Evolutionary conservation across 1,284 basidiomycete genomes (phyloP), one percentile per base, ranked within the genome.

Genomic region (Cryptococcus sp.): DNA sequence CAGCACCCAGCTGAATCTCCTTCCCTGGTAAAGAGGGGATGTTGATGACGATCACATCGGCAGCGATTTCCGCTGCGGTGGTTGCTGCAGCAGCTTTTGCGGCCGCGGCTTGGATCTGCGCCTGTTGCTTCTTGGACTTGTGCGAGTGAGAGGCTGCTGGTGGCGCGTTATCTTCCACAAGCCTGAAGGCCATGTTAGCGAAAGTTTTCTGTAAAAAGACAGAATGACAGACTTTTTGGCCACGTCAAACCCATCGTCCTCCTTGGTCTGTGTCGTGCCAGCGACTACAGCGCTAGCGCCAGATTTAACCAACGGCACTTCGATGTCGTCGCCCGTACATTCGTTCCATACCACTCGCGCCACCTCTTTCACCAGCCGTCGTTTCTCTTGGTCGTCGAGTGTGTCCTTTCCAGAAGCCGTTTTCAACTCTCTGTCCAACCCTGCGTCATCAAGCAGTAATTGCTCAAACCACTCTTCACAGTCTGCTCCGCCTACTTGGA

Each of bases 1-100:
- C 90, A 68, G 90, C 88, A 5, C 93, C 93, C 35, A 97, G 71
- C 1, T 86, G 88, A 61, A 97, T 77, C 50, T 87, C 84, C 69
- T 86, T 84, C 5, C 83, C 87, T 6, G 89, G 83, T 15, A 91
- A 86, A 84, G 57, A 90, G 78, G 59, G 91, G 83, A 76, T 93
- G 19, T 56, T 68, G 50, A 70, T 65, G 19, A 52, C 54, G 50
- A 75, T 72, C 5, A 72, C 60, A 47, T 77, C 75, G 25, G 62
- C 61, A n/a, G 64, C 64, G 15, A 55, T 61, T 19, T 57, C 64
- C 1, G 89, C 88, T 16, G 88, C 88, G 38, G 86, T 85, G 5
- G 87, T 87, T 58, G 89, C 89, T 13, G 86, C 87, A 3, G 84
- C 87, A 1, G 74, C 78, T 35, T 76, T 78, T 4, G 72, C 71